Evolutionary conservation across 331 rosid genomes (phyloP).

Genomic region (Phaseolus coccineus): DNA sequence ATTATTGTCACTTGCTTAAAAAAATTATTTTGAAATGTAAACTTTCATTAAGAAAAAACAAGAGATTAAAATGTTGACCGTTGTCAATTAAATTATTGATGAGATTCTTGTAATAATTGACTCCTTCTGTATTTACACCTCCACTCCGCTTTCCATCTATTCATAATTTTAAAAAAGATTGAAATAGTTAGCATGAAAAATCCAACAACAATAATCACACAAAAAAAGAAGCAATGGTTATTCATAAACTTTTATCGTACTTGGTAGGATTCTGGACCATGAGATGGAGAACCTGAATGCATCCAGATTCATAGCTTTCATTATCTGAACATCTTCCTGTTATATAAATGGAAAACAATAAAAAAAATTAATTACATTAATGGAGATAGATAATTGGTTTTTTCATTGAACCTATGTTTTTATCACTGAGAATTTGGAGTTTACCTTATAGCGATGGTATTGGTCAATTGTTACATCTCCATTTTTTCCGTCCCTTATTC

Average conservation of each 20-base stretch:
- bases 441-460: conserved; percentile 59
- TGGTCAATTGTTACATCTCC: conserved; percentile 54
- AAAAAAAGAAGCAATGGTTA: neutral
- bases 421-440: neutral
- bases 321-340: conserved; percentile 59
- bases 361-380: neutral
- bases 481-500: conserved; percentile 46
- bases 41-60: neutral
- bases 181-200: neutral
- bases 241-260: conserved; percentile 34
- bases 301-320: conserved; percentile 56
- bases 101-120: conserved; percentile 61
- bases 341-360: neutral
- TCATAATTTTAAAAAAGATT: neutral
- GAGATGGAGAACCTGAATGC: conserved; percentile 64
- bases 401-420: neutral
- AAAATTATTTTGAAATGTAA: neutral
- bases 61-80: conserved; percentile 38
- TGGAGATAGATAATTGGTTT: neutral
- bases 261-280: conserved; percentile 62
- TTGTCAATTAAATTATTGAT: conserved; percentile 56
- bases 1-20: neutral
- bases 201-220: neutral
- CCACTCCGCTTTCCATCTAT: conserved; percentile 65
- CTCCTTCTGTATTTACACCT: conserved; percentile 61